Conservation (phyloP, 805 yeast genomes). For the Wickerhamomyces alni region DNA sequence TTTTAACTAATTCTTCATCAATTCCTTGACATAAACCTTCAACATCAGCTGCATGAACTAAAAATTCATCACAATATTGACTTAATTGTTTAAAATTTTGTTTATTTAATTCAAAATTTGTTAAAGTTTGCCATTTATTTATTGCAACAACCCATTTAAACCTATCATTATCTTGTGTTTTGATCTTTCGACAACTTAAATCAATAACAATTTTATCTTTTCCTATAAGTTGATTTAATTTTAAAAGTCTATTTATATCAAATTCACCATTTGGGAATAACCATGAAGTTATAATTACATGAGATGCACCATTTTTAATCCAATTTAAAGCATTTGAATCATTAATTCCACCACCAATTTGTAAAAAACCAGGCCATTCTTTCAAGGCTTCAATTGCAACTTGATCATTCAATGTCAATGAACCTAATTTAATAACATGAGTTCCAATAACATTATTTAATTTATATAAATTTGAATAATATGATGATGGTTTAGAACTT, state of each 20-base stretch:
- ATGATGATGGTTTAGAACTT: constrained; percentile 64
- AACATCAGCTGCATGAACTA: constrained; percentile 97
- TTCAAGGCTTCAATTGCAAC: constrained; percentile 75
- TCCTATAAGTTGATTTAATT: constrained; percentile 53
- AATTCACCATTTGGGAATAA: constrained; percentile 63
- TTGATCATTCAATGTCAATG: constrained; percentile 63
- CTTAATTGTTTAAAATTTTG: constrained; percentile 50
- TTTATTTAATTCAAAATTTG: constrained; percentile 50
- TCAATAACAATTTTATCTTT: constrained; percentile 72
- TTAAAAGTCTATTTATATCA: constrained; percentile 42
- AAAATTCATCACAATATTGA: constrained; percentile 73
- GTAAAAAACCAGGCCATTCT: constrained; percentile 70
- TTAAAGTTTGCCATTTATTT: constrained; percentile 94
- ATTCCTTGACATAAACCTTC: constrained; percentile 95
- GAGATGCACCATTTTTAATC: constrained; percentile 75
- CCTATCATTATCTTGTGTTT: constrained; percentile 17
- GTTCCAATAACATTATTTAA: constrained; percentile 60
- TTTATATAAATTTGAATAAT: constrained; percentile 67
- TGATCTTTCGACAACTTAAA: constrained; percentile 72
- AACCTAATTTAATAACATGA: constrained; percentile 90
- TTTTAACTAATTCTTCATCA: constrained; percentile 68
- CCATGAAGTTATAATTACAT: constrained; percentile 91
- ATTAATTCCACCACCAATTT: constrained; percentile 92
- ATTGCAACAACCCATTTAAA: constrained; percentile 87
- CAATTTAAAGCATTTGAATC: constrained; percentile 67